Conservation (phyloP, 164 flowering plant species). For the Taxillus chinensis region DNA sequence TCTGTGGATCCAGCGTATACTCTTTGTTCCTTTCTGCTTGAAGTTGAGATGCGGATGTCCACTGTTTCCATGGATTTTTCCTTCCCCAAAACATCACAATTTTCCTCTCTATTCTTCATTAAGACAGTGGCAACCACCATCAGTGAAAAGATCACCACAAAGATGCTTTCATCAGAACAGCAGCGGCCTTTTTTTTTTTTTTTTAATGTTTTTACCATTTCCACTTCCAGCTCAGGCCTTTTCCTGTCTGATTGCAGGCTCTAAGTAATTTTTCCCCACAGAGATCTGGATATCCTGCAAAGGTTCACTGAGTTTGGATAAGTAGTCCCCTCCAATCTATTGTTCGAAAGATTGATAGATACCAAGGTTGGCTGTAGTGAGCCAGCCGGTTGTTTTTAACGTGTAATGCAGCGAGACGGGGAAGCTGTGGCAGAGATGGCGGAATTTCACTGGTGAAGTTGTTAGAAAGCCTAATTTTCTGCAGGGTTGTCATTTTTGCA, state of each 20-base stretch:
- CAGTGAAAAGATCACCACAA: not conserved
- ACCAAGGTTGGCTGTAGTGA: constrained; percentile 32
- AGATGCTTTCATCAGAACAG: not conserved
- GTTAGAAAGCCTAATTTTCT: constrained; percentile 22
- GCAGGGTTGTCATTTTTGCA: constrained; percentile 18
- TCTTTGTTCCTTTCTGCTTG: not conserved
- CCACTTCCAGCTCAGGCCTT: not conserved
- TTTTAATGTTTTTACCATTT: no score
- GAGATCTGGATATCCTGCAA: constrained; percentile 39
- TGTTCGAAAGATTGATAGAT: constrained; percentile 40
- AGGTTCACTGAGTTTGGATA: constrained; percentile 30
- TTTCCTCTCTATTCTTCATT: not conserved
- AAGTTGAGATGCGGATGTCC: not conserved
- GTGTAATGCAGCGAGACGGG: constrained; percentile 21
- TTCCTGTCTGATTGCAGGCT: constrained; percentile 16
- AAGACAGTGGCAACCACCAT: not conserved
- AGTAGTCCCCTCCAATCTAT: constrained; percentile 46
- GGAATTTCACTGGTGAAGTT: constrained; percentile 37
- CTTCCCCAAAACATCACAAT: not conserved
- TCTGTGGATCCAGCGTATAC: not conserved
- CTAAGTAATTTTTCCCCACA: constrained; percentile 42
- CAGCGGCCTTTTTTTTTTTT: not conserved
- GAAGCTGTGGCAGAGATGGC: constrained; percentile 14
- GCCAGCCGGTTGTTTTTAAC: constrained; percentile 42
- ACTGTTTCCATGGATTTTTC: not conserved